Evolutionary conservation across 805 yeast species (phyloP).

Genomic region (Sugiyamaella americana): DNA sequence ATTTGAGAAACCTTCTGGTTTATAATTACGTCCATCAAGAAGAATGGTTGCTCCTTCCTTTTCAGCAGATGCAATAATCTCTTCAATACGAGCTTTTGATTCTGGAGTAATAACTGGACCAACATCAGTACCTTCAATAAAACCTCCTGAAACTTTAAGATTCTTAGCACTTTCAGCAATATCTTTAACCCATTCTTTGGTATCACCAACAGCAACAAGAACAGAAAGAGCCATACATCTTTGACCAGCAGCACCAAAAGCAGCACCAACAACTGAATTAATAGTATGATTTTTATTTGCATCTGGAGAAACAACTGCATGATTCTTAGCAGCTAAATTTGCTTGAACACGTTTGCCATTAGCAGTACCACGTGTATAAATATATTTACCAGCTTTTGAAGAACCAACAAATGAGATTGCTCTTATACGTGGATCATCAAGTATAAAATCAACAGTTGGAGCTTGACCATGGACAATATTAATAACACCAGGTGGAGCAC

Average conservation of each 20-base stretch:
- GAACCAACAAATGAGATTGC: conserved; percentile 78
- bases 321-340: conserved; percentile 75
- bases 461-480: conserved; percentile 70
- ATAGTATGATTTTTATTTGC: conserved; percentile 59
- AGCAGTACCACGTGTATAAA: conserved; percentile 57
- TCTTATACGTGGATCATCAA: conserved; percentile 67
- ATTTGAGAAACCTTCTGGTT: conserved; percentile 43
- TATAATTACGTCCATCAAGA: conserved; percentile 56
- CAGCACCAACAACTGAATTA: conserved; percentile 65
- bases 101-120: conserved; percentile 70
- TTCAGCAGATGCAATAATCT: conserved; percentile 52
- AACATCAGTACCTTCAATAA: conserved; percentile 53
- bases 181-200: conserved; percentile 58
- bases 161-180: conserved; percentile 50
- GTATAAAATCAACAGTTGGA: conserved; percentile 61
- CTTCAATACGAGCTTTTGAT: conserved; percentile 48
- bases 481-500: conserved; percentile 67
- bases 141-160: conserved; percentile 61
- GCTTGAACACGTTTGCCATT: conserved; percentile 73
- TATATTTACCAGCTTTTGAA: conserved; percentile 71
- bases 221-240: conserved; percentile 77
- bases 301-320: conserved; percentile 65
- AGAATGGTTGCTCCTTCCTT: conserved; percentile 56
- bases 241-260: conserved; percentile 82
- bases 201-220: conserved; percentile 62